Conservation (phyloP, 805 yeast species). For the Metschnikowia dekortorum region DNA sequence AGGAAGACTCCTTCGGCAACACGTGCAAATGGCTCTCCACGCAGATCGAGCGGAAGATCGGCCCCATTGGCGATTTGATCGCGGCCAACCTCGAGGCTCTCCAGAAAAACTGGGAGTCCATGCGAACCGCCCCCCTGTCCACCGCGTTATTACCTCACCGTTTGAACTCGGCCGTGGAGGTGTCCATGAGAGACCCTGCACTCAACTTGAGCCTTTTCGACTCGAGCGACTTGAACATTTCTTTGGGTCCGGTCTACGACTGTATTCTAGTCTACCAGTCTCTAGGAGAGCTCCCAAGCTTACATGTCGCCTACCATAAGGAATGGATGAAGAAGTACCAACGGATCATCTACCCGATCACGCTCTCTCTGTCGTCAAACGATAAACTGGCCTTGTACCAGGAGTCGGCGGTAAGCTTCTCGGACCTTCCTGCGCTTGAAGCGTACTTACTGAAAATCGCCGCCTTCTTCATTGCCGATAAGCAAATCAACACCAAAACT, state of each 20-base stretch:
- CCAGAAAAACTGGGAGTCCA: conserved; percentile 55
- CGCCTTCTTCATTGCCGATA: conserved; percentile 77
- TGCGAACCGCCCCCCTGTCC: conserved; percentile 40
- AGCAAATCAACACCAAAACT: conserved; percentile 59
- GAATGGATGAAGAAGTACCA: conserved; percentile 71
- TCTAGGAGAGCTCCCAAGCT: conserved; percentile 57
- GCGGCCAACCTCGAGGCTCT: conserved; percentile 52
- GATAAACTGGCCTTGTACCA: conserved; percentile 26
- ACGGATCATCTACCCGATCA: conserved; percentile 61
- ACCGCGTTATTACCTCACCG: conserved; percentile 48
- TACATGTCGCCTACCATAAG: conserved; percentile 60
- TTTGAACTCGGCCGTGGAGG: conserved; percentile 83
- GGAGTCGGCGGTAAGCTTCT: conserved; percentile 28
- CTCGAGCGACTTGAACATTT: conserved; percentile 40
- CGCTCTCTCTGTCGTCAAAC: conserved; percentile 28
- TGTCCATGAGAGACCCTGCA: conserved; percentile 61
- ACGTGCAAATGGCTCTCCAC: conserved; percentile 62
- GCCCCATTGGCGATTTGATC: conserved; percentile 52
- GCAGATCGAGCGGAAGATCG: conserved; percentile 56
- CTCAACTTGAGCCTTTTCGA: conserved; percentile 47
- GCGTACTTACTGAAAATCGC: conserved; percentile 57
- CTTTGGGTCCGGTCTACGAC: conserved; percentile 74
- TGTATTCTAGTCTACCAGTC: conserved; percentile 77
- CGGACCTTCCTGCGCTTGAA: conserved; percentile 37
- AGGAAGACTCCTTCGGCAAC: conserved; percentile 66